Evolutionary conservation across 1,139 yeast species (phyloP).

Genomic region (Suhomyces kunorum): DNA sequence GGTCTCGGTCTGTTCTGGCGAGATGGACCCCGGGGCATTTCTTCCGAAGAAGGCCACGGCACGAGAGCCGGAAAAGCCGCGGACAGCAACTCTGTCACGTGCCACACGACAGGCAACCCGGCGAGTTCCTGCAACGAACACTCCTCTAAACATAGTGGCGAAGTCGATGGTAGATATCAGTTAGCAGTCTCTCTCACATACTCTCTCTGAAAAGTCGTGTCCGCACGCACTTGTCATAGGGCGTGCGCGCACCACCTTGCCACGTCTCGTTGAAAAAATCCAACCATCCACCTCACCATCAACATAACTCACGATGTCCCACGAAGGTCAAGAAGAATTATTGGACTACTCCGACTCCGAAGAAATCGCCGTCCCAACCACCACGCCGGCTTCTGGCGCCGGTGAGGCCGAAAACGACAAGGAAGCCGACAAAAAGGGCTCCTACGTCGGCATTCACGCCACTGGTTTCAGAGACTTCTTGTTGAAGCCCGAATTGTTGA

Average conservation of each 20-base stretch:
- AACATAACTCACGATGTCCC: slow-evolving; percentile 50
- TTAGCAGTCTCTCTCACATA: too few relatives aligned
- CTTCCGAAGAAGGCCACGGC: slow-evolving; percentile 12
- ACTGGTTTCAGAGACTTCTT: slow-evolving; percentile 98
- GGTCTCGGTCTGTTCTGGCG: slow-evolving; percentile 17
- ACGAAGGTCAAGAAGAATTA: slow-evolving; percentile 99
- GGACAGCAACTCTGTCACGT: neutral
- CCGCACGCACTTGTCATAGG: too few relatives aligned
- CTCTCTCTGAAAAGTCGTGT: too few relatives aligned
- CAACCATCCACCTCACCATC: slow-evolving; percentile 7
- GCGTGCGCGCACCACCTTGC: slow-evolving; percentile 3
- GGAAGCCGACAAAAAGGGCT: slow-evolving; percentile 87
- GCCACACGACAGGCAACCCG: neutral
- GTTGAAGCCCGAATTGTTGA: slow-evolving; percentile 90
- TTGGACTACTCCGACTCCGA: slow-evolving; percentile 98
- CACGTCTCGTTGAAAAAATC: slow-evolving; percentile 10
- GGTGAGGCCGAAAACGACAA: slow-evolving; percentile 49
- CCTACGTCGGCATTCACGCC: slow-evolving; percentile 96
- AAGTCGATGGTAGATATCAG: slow-evolving; percentile 1
- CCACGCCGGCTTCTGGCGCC: slow-evolving; percentile 54
- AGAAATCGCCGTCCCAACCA: slow-evolving; percentile 81
- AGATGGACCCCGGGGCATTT: slow-evolving; percentile 4
- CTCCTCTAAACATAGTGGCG: neutral
- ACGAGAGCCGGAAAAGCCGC: slow-evolving; percentile 9
- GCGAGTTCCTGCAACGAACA: neutral